Conservation (phyloP, 225 moss, liverwort and hornwort species). For the Thuidium tamariscinum region DNA sequence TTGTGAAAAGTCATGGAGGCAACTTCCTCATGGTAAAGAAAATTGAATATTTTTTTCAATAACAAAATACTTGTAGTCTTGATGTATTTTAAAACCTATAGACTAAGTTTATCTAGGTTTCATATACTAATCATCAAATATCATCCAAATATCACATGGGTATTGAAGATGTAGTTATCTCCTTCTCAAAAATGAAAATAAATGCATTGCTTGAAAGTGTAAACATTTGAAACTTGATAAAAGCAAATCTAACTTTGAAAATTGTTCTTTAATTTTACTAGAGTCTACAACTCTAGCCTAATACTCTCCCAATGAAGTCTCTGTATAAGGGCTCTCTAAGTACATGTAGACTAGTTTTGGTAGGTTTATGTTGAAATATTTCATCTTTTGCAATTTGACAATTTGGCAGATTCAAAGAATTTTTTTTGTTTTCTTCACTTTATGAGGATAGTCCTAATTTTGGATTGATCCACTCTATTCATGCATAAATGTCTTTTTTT, state of each 20-base stretch:
- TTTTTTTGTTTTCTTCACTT: too few relatives aligned
- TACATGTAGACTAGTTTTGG: too few relatives aligned
- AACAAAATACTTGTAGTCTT: not conserved
- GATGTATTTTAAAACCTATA: not conserved
- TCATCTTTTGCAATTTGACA: too few relatives aligned
- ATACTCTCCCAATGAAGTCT: accelerated
- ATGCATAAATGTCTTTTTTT: too few relatives aligned
- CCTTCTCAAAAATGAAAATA: not conserved
- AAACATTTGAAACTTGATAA: accelerated
- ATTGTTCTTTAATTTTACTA: accelerated
- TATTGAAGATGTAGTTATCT: not conserved
- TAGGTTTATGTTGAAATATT: too few relatives aligned
- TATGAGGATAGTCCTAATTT: too few relatives aligned
- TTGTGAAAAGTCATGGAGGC: accelerated
- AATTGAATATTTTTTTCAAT: not conserved
- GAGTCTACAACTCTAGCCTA: accelerated
- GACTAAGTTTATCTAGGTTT: not conserved
- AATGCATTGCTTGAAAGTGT: accelerated
- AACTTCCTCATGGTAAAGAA: not conserved
- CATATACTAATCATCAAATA: not conserved
- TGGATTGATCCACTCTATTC: too few relatives aligned
- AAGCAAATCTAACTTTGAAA: not conserved
- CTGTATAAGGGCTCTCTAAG: accelerated
- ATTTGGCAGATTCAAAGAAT: too few relatives aligned
- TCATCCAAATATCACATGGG: not conserved